Conservation (phyloP, 495 filamentous ascomycete genomes). For the Penicillium turbatum region DNA sequence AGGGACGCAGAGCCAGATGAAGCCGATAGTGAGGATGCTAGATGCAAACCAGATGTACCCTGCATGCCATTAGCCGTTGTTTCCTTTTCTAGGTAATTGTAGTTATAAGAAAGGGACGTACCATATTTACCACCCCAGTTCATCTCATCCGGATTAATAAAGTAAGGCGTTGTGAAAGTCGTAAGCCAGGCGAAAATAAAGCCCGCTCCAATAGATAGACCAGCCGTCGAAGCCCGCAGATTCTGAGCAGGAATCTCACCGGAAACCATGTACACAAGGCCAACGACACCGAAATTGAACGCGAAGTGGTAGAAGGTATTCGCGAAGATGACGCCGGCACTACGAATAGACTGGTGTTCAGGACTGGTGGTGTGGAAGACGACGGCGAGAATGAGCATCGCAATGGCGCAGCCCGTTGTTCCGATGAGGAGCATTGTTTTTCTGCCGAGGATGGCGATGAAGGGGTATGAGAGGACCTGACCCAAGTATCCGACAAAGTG, state of each 20-base stretch:
- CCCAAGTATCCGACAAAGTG: background rate
- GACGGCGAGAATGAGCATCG: background rate
- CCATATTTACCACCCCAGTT: background rate
- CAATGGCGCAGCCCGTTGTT: background rate
- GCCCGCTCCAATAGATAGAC: slow-evolving; percentile 38
- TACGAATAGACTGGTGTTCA: background rate
- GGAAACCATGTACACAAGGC: background rate
- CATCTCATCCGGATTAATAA: background rate
- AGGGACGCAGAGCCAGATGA: background rate
- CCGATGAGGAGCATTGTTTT: background rate
- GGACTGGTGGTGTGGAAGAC: background rate
- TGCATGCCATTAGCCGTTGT: background rate
- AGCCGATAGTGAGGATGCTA: background rate
- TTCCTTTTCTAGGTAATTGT: no score
- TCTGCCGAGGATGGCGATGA: background rate
- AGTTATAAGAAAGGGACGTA: background rate
- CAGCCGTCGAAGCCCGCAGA: slow-evolving; percentile 48
- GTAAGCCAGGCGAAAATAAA: slow-evolving; percentile 29
- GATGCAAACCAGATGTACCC: background rate
- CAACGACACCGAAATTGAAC: background rate
- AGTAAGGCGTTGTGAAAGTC: background rate
- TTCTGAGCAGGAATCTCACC: background rate
- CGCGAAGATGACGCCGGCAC: background rate
- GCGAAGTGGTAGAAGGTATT: background rate
- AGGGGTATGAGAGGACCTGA: background rate